Conservation (phyloP, 768 basidiomycete genomes). For the Cubamyces lactineus region DNA sequence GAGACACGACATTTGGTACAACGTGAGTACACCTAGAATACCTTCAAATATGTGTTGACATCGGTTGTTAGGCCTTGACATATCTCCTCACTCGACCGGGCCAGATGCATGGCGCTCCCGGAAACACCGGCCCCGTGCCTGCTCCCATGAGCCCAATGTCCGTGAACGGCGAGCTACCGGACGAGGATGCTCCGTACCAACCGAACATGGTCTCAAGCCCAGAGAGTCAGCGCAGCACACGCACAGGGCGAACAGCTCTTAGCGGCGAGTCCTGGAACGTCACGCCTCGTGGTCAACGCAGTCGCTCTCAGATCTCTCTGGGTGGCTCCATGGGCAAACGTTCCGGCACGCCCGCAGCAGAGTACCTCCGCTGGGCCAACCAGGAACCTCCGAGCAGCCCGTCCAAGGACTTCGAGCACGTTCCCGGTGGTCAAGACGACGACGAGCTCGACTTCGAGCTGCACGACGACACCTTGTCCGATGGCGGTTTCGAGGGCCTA, state of each 20-base stretch:
- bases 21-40: slow-evolving; percentile 52
- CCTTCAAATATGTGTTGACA: slow-evolving; percentile 20
- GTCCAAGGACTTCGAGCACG: slow-evolving; percentile 52
- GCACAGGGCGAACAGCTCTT: slow-evolving; percentile 51
- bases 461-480: slow-evolving; percentile 70
- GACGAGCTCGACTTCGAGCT: slow-evolving; percentile 84
- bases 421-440: slow-evolving; percentile 46
- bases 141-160: slow-evolving; percentile 36
- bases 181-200: slow-evolving; percentile 55
- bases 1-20: slow-evolving; percentile 96
- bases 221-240: slow-evolving; percentile 71
- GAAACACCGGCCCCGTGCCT: slow-evolving; percentile 14
- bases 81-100: slow-evolving; percentile 84
- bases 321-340: slow-evolving; percentile 82
- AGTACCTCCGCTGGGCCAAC: slow-evolving; percentile 82
- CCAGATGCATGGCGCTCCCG: slow-evolving; percentile 32
- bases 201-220: slow-evolving; percentile 58
- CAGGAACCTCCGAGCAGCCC: slow-evolving; percentile 82
- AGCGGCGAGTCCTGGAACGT: slow-evolving; percentile 69
- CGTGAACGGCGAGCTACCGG: slow-evolving; percentile 38
- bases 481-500: slow-evolving; percentile 86
- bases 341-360: slow-evolving; percentile 87
- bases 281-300: slow-evolving; percentile 77
- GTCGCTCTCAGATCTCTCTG: slow-evolving; percentile 77
- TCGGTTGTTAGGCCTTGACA: slow-evolving; percentile 70